These are phyloP conservation scores for Kluyveromyces siamensis DNA, from an alignment of 805 yeast species.

Conservation along the genomic window DNA sequence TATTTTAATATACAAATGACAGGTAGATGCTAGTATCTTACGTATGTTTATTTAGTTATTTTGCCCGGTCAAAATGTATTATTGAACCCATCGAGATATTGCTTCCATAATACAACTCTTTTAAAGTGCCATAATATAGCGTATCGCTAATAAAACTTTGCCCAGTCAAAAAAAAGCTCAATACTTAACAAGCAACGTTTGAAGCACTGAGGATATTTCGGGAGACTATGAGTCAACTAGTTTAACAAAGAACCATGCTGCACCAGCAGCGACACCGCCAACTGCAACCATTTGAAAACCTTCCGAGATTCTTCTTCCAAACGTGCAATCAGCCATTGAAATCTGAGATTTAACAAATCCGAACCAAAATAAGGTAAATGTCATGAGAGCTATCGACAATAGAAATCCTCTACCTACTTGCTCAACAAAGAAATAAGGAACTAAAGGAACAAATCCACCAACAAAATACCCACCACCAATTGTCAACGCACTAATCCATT, in stretches of 20 bases:
- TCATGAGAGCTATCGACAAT: conserved; percentile 71
- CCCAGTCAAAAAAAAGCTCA: too few species aligned
- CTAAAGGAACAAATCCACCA: conserved; percentile 86
- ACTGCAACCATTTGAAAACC: conserved; percentile 90
- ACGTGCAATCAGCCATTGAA: conserved; percentile 72
- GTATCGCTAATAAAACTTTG: too few species aligned
- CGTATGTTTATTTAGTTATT: background rate
- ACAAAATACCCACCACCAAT: conserved; percentile 83
- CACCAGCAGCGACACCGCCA: conserved; percentile 96
- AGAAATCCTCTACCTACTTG: conserved; percentile 73
- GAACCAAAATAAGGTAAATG: conserved; percentile 73
- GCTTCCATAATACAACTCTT: too few species aligned
- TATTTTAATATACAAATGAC: background rate
- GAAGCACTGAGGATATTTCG: too few species aligned
- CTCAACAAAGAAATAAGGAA: conserved; percentile 80
- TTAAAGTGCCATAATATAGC: too few species aligned
- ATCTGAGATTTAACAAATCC: conserved; percentile 80
- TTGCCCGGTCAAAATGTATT: too few species aligned
- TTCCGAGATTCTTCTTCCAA: conserved; percentile 52
- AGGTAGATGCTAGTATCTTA: background rate
- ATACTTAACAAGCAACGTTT: too few species aligned
- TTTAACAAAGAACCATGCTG: conserved; percentile 89
- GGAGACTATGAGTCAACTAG: conserved; percentile 37
- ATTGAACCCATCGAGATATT: too few species aligned
- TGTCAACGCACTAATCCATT: conserved; percentile 77